Evolutionary conservation across 768 basidiomycete species (phyloP).

Genomic region (Agrocybe pediades): DNA sequence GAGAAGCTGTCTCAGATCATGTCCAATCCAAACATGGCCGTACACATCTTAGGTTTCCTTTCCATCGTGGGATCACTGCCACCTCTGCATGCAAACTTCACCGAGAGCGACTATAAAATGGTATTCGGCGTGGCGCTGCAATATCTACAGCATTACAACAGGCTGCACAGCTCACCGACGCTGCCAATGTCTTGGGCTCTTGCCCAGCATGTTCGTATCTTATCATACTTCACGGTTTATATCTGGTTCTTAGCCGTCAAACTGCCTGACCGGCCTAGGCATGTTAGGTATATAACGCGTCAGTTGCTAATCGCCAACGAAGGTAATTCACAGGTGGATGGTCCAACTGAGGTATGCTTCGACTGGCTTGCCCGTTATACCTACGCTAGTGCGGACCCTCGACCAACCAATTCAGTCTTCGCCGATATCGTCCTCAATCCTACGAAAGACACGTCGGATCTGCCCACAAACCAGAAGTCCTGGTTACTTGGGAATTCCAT

Average conservation of each 20-base stretch:
- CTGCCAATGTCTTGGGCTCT: conserved; percentile 78
- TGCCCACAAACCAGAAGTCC: conserved; percentile 59
- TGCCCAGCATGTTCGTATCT: conserved; percentile 86
- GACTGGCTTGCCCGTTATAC: conserved; percentile 97
- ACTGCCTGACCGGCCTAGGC: conserved; percentile 75
- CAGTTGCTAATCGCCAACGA: conserved; percentile 88
- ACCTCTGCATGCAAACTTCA: conserved; percentile 85
- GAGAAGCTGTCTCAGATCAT: conserved; percentile 92
- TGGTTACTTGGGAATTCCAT: conserved; percentile 89
- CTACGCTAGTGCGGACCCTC: conserved; percentile 91
- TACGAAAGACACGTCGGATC: conserved; percentile 21
- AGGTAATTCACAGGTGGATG: conserved; percentile 72
- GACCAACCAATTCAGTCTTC: conserved; percentile 78
- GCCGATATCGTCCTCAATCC: conserved; percentile 73
- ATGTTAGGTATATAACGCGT: conserved; percentile 84
- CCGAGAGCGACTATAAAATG: conserved; percentile 87
- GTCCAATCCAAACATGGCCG: conserved; percentile 89
- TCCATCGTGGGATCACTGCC: conserved; percentile 83
- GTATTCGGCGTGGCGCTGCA: conserved; percentile 93
- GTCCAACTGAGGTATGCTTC: conserved; percentile 93
- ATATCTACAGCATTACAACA: conserved; percentile 91
- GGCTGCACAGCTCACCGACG: conserved; percentile 54
- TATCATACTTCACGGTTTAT: conserved; percentile 91
- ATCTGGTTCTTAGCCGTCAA: conserved; percentile 92
- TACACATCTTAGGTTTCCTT: conserved; percentile 95